These are phyloP conservation scores for Dalbergia cultrata DNA, from an alignment of 306 rosid genomes.

Conservation along the genomic window DNA sequence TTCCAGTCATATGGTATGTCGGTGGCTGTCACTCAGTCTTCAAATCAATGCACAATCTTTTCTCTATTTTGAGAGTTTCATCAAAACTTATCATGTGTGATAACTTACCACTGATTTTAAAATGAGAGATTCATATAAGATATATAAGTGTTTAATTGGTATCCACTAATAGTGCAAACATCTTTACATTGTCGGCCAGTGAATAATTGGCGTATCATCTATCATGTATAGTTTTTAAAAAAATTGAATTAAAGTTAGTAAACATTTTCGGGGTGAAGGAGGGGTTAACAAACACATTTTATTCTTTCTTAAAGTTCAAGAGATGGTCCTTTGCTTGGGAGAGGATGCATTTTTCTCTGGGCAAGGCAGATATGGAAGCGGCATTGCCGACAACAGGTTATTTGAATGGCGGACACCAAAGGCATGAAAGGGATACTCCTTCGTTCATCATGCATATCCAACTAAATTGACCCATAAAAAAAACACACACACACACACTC, in stretches of 20 bases:
- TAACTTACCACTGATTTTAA: too few species aligned
- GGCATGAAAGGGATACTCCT: not conserved
- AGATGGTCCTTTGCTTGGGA: not conserved
- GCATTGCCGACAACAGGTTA: not conserved
- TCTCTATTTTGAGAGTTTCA: not conserved
- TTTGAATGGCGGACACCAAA: not conserved
- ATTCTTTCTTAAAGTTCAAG: conserved; percentile 7
- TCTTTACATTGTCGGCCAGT: too few species aligned
- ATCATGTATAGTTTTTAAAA: too few species aligned
- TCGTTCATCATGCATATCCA: not conserved
- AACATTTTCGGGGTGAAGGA: too few species aligned
- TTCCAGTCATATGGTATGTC: not conserved
- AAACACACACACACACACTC: too few species aligned
- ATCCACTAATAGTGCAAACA: too few species aligned
- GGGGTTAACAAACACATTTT: not conserved
- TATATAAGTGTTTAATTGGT: too few species aligned
- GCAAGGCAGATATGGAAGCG: not conserved
- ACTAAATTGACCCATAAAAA: too few species aligned
- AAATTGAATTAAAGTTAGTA: too few species aligned
- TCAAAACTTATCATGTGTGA: too few species aligned
- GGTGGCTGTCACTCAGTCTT: not conserved
- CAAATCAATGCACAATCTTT: not conserved
- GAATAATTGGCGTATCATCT: too few species aligned
- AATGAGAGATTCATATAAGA: too few species aligned
- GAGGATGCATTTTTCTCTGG: not conserved